Evolutionary conservation across 305 asterid species (phyloP), one percentile per base, ranked within the genome.

Genomic region (Ilex paraguariensis): DNA sequence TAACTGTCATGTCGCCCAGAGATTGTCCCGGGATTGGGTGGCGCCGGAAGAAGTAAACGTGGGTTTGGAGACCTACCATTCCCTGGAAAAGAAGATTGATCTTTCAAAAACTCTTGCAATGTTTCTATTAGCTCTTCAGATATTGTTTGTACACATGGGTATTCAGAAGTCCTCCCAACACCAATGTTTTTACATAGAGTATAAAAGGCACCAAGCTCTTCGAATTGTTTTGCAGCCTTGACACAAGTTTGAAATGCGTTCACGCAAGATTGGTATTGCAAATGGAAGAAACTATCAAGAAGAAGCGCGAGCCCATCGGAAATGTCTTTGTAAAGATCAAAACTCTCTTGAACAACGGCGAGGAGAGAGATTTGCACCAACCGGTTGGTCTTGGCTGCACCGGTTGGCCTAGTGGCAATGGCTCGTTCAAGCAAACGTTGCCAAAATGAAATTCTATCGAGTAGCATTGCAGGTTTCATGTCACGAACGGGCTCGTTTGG

Each of bases 371-470:
- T 67, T 36, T 71, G 83, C 10, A 92, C 87, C 78, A 92, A 58
- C 36, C 73, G 68, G 64, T 85, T 84, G 3, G 63, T 39, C 69
- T 64, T 81, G n/a, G 98, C 90, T 0, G 78, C 76, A 4, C 97
- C 98, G 0, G 93, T 82, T 6, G 98, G 98, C 66, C 91, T 58
- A 1, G 91, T 87, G 62, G 93, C 91, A 2, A 92, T 82, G 13
- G 95, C 95, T 3, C 96, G 76, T 46, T 92, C 98, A 0, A 92
- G 84, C 40, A 89, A 61, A 13, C 97, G 72, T 52, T 89, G 93
- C 97, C 97, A 92, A 33, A 70, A 73, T 2, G 84, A 80, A 72
- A 87, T 77, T 68, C 68, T 79, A 63, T 92, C 97, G 0, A 89
- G 89, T 65, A 91, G 60, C 87, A 88, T 81, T 13, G 88, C 66